Conservation (phyloP, 2,329 filamentous ascomycete genomes). For the Colletotrichum sublineola region DNA sequence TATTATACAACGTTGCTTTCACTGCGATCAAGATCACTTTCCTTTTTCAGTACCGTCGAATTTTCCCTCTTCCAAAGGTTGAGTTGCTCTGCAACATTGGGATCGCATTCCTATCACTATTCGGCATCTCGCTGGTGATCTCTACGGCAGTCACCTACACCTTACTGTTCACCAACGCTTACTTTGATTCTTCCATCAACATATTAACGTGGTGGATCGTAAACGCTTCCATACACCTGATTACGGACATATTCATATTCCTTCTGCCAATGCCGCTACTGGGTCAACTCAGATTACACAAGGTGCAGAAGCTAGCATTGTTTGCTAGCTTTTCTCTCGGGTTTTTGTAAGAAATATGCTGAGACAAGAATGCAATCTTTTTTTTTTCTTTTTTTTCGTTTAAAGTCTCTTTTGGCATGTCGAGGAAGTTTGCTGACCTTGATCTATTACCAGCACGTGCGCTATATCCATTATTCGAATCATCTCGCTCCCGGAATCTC, state of each 20-base stretch:
- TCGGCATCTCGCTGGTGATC: constrained; percentile 36
- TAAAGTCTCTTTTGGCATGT: no score
- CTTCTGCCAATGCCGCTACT: constrained; percentile 40
- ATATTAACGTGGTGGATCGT: constrained; percentile 37
- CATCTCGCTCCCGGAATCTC: constrained; percentile 47
- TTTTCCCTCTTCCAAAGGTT: constrained; percentile 44
- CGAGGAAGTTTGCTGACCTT: neutral
- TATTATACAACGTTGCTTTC: constrained; percentile 50
- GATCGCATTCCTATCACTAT: constrained; percentile 36
- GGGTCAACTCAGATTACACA: constrained; percentile 21
- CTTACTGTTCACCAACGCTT: neutral
- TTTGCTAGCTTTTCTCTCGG: constrained; percentile 38
- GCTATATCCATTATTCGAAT: constrained; percentile 47
- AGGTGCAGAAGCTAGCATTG: constrained; percentile 38
- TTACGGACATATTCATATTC: constrained; percentile 43
- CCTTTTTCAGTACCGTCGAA: constrained; percentile 54
- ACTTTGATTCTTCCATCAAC: constrained; percentile 20
- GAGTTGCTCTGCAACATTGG: constrained; percentile 40
- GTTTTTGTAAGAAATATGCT: constrained; percentile 30
- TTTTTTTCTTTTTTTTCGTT: no score
- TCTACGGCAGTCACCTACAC: constrained; percentile 19
- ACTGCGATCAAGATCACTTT: constrained; percentile 52
- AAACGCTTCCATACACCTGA: constrained; percentile 38
- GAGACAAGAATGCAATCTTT: neutral
- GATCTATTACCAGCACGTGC: constrained; percentile 12